Evolutionary conservation across 2,329 filamentous ascomycete genomes (phyloP).

Genomic region (Colletotrichum zoysiae): DNA sequence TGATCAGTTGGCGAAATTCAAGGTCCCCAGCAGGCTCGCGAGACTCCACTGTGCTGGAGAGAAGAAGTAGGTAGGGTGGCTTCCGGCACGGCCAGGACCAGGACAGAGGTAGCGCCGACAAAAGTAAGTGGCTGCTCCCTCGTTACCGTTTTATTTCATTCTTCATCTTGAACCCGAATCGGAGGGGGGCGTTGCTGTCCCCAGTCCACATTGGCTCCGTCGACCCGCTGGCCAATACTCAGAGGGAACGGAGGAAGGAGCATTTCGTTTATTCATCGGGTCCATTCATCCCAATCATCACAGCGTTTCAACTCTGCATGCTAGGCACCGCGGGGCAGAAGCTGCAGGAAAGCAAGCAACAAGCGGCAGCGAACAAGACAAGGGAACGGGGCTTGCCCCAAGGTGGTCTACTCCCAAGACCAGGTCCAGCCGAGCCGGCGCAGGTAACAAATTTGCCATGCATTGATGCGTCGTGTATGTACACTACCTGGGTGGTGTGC

Average conservation of each 20-base stretch:
- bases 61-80: no score
- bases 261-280: constrained; percentile 5
- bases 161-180: neutral
- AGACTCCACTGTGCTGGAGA: neutral
- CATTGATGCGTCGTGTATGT: constrained; percentile 7
- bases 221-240: neutral
- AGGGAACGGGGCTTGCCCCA: constrained; percentile 15
- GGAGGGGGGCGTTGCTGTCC: neutral
- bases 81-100: neutral
- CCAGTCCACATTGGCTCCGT: no score
- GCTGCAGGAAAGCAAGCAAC: constrained; percentile 4
- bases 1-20: constrained; percentile 39
- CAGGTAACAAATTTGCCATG: constrained; percentile 11
- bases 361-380: constrained; percentile 1
- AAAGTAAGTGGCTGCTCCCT: neutral
- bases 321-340: constrained; percentile 12
- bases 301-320: constrained; percentile 3
- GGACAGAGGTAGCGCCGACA: neutral
- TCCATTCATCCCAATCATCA: constrained; percentile 11
- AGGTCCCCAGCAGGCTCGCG: constrained; percentile 12
- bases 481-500: neutral
- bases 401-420: constrained; percentile 5
- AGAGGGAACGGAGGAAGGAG: neutral
- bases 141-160: neutral
- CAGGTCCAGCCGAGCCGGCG: constrained; percentile 4